phyloP scores from a whole-genome alignment of 83 land plant species.

The Thuja plicata region DNA sequence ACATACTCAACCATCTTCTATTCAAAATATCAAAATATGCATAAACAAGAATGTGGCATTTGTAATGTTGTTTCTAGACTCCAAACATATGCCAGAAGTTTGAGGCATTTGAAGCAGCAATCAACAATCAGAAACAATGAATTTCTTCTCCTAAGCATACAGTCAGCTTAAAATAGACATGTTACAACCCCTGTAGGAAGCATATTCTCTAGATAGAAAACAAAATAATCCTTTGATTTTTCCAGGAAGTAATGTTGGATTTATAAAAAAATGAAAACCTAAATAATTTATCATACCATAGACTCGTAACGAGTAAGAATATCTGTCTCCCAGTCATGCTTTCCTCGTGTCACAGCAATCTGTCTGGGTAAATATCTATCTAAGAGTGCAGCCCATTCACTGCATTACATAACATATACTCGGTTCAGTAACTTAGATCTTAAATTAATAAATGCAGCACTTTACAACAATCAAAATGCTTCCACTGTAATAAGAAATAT shows the following conservation, averaged over 20 bases:
- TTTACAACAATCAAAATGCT: background rate
- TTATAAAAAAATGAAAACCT: background rate
- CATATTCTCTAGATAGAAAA: background rate
- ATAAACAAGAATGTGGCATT: background rate
- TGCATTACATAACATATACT: slow-evolving; percentile 18
- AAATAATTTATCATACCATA: slow-evolving; percentile 55
- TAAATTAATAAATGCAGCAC: background rate
- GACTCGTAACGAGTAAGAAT: slow-evolving; percentile 72
- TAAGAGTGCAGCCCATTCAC: slow-evolving; percentile 86
- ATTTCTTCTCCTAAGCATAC: background rate
- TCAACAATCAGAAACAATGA: background rate
- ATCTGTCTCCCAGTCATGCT: slow-evolving; percentile 91
- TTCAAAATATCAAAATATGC: background rate
- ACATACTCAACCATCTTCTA: background rate
- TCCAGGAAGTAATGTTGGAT: background rate
- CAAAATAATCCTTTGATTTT: background rate
- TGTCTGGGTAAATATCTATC: slow-evolving; percentile 90
- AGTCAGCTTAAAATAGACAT: background rate
- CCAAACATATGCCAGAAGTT: background rate
- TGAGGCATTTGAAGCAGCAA: background rate
- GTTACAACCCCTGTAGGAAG: background rate
- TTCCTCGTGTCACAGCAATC: slow-evolving; percentile 86
- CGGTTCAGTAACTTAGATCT: slow-evolving; percentile 9
- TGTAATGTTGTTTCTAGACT: background rate
- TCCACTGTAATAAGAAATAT: background rate